Percentiles rank a stretch among this genome's conserved stretches.
These are phyloP conservation scores for Zygnema cylindricum DNA, from an alignment of 139 green algal genomes.

Conservation along the genomic window DNA sequence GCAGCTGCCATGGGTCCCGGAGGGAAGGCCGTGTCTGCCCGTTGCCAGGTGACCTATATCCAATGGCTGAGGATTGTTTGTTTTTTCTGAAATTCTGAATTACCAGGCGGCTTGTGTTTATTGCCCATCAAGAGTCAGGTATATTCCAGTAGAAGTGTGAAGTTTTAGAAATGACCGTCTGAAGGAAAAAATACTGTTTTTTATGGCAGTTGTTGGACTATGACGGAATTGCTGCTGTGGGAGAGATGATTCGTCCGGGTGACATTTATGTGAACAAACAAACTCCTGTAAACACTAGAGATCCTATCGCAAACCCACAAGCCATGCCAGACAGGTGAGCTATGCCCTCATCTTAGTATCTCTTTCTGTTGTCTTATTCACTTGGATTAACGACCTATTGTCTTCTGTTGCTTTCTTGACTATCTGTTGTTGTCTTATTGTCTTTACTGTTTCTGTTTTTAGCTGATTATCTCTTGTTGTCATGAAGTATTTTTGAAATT, in stretches of 20 bases:
- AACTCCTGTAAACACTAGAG: conserved; percentile 83
- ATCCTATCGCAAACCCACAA: conserved; percentile 68
- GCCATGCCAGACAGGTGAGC: conserved; percentile 75
- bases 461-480: too few relatives aligned
- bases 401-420: neutral
- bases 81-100: too few relatives aligned
- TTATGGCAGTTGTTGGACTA: conserved; percentile 77
- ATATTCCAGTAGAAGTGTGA: too few relatives aligned
- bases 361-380: neutral
- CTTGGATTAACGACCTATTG: neutral
- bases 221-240: conserved; percentile 87
- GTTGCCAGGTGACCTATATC: conserved; percentile 23
- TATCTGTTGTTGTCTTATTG: neutral
- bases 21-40: neutral
- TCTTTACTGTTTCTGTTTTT: too few relatives aligned
- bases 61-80: neutral
- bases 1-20: conserved; percentile 47
- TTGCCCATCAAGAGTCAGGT: too few relatives aligned
- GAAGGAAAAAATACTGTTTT: too few relatives aligned
- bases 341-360: neutral
- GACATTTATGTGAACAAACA: conserved; percentile 96
- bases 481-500: too few relatives aligned
- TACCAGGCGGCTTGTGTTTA: too few relatives aligned
- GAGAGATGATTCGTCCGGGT: conserved; percentile 79
- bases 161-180: too few relatives aligned